phyloP scores from a whole-genome alignment of 2,329 filamentous ascomycete species.

The Peltaster fructicola region DNA sequence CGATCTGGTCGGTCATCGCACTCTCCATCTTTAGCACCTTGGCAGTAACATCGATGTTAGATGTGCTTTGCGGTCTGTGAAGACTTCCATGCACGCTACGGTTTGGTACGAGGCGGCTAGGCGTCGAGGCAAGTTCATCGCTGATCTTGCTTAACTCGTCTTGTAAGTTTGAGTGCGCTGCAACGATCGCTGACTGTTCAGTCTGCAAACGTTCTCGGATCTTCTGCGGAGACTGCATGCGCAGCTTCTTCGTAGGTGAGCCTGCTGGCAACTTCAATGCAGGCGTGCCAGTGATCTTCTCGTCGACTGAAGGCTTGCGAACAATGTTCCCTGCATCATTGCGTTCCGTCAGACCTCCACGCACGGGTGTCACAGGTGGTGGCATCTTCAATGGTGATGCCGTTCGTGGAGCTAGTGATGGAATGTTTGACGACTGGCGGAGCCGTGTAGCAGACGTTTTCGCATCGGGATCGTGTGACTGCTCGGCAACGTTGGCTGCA shows the following conservation, averaged over 20 bases:
- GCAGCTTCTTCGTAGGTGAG: slow-evolving; percentile 39
- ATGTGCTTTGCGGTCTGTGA: slow-evolving; percentile 6
- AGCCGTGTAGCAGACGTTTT: no score
- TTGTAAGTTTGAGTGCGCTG: slow-evolving; percentile 51
- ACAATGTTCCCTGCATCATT: slow-evolving; percentile 33
- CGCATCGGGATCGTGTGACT: no score
- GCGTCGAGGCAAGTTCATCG: slow-evolving; percentile 48
- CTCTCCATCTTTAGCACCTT: slow-evolving; percentile 51
- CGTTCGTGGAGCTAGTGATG: slow-evolving; percentile 23
- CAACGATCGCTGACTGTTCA: slow-evolving; percentile 57
- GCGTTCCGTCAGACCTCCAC: slow-evolving; percentile 33
- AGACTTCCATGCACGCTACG: background rate
- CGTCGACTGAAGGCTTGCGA: slow-evolving; percentile 42
- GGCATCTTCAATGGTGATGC: slow-evolving; percentile 16
- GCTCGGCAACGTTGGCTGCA: slow-evolving; percentile 8
- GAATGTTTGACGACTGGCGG: slow-evolving; percentile 34
- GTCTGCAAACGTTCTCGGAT: slow-evolving; percentile 67
- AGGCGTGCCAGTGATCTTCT: slow-evolving; percentile 14
- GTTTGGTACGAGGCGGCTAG: slow-evolving; percentile 7
- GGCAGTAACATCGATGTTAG: slow-evolving; percentile 31
- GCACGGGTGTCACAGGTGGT: slow-evolving; percentile 23
- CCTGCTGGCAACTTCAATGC: slow-evolving; percentile 7
- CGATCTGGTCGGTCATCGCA: slow-evolving; percentile 41
- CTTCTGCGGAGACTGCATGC: slow-evolving; percentile 46
- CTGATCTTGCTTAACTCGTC: slow-evolving; percentile 65